Conservation (phyloP, 2,329 filamentous ascomycete genomes). For the Xylaria sp. region DNA sequence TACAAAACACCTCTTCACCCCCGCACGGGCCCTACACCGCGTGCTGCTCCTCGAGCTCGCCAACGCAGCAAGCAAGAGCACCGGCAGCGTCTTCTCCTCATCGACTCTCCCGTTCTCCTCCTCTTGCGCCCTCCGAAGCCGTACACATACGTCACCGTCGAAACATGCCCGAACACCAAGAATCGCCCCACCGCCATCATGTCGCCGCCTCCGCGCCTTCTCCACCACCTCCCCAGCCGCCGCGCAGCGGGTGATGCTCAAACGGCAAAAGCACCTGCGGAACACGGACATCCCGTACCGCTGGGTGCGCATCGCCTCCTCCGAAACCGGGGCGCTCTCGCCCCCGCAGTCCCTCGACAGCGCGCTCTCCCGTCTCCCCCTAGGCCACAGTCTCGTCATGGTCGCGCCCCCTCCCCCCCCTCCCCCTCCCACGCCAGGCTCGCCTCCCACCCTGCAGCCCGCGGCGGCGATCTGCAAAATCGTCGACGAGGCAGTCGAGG, state of each 20-base stretch:
- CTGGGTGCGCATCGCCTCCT: slow-evolving; percentile 51
- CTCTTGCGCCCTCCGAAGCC: not conserved
- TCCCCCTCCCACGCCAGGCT: slow-evolving; percentile 26
- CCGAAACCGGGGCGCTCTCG: slow-evolving; percentile 31
- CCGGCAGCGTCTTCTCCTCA: slow-evolving; percentile 2
- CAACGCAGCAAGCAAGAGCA: slow-evolving; percentile 24
- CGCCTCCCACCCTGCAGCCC: slow-evolving; percentile 43
- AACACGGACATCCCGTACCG: slow-evolving; percentile 60
- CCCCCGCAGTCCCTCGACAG: slow-evolving; percentile 40
- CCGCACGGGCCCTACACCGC: slow-evolving; percentile 47
- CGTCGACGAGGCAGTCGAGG: too few species aligned
- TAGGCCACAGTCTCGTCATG: slow-evolving; percentile 45
- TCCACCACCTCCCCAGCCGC: slow-evolving; percentile 13
- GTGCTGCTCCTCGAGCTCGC: slow-evolving; percentile 44
- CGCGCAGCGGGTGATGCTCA: slow-evolving; percentile 14
- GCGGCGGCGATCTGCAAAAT: slow-evolving; percentile 71
- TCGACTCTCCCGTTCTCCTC: slow-evolving; percentile 14
- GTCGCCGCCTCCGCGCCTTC: slow-evolving; percentile 11
- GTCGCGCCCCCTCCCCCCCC: slow-evolving; percentile 43
- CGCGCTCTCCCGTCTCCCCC: slow-evolving; percentile 39
- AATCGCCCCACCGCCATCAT: not conserved
- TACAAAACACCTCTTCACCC: slow-evolving; percentile 43
- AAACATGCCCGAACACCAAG: slow-evolving; percentile 15
- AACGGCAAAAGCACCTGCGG: slow-evolving; percentile 48
- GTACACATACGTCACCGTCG: slow-evolving; percentile 20